Percentiles rank a stretch among this genome's conserved stretches.
Conservation (phyloP, 495 filamentous ascomycete genomes). For the Diplogelasinospora grovesii region DNA sequence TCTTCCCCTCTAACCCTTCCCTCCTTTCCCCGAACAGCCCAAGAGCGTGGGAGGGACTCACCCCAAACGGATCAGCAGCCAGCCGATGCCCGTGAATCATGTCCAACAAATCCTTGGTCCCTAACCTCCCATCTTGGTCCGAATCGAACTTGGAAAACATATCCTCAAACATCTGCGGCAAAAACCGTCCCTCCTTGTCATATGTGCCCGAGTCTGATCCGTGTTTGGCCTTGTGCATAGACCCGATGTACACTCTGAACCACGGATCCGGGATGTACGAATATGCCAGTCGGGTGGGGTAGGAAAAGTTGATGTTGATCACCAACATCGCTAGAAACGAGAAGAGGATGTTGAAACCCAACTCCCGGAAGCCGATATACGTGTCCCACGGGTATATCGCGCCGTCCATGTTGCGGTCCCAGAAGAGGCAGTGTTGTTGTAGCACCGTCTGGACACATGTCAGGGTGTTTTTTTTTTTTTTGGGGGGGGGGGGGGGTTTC, state of each 20-base stretch:
- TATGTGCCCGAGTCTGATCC: conserved; percentile 48
- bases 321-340: conserved; percentile 36
- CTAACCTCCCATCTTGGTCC: conserved; percentile 16
- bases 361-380: conserved; percentile 44
- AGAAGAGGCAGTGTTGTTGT: conserved; percentile 51
- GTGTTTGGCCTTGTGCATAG: conserved; percentile 51
- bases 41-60: conserved; percentile 5
- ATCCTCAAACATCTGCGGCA: conserved; percentile 52
- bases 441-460: conserved; percentile 29
- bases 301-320: conserved; percentile 47
- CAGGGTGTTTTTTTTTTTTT: background rate
- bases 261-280: conserved; percentile 36
- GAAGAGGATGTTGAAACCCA: conserved; percentile 46
- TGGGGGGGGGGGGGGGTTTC: too few species aligned
- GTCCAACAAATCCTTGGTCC: conserved; percentile 9
- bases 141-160: conserved; percentile 49
- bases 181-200: conserved; percentile 49
- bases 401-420: conserved; percentile 38
- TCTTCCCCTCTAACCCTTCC: too few species aligned
- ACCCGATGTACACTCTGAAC: conserved; percentile 44
- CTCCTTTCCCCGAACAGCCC: background rate
- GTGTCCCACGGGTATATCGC: conserved; percentile 48
- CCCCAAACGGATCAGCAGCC: conserved; percentile 20
- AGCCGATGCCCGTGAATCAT: conserved; percentile 16
- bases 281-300: conserved; percentile 35